Percentiles rank a stretch among this genome's conserved stretches.
Evolutionary conservation across 768 basidiomycete species (phyloP).

Genomic region (Suillus placidus): DNA sequence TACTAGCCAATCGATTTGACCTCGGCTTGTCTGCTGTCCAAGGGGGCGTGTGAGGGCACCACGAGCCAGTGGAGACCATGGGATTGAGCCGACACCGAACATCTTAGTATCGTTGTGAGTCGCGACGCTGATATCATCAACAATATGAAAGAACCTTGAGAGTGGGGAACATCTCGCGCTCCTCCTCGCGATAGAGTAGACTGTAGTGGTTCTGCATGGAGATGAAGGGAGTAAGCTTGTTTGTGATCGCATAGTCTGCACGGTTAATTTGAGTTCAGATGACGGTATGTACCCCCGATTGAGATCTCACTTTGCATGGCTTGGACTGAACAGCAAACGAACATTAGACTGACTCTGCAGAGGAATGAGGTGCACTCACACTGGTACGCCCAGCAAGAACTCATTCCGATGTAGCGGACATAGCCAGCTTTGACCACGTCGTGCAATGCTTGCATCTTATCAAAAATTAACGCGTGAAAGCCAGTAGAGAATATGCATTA

Average conservation of each 20-base stretch:
- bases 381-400: slow-evolving; percentile 45
- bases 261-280: background rate
- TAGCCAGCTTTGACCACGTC: slow-evolving; percentile 53
- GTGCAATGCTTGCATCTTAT: slow-evolving; percentile 50
- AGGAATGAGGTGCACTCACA: slow-evolving; percentile 25
- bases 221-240: slow-evolving; percentile 56
- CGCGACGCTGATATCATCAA: background rate
- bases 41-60: slow-evolving; percentile 40
- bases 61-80: slow-evolving; percentile 47
- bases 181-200: slow-evolving; percentile 63
- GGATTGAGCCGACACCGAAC: slow-evolving; percentile 48
- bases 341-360: background rate
- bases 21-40: slow-evolving; percentile 31
- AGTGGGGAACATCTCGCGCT: slow-evolving; percentile 59
- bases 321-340: slow-evolving; percentile 31
- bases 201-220: slow-evolving; percentile 67
- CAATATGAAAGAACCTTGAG: slow-evolving; percentile 31
- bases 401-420: slow-evolving; percentile 50
- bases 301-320: slow-evolving; percentile 40
- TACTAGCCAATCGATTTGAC: slow-evolving; percentile 27
- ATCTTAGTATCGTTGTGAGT: slow-evolving; percentile 25
- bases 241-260: slow-evolving; percentile 42
- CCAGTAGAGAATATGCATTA: slow-evolving; percentile 11
- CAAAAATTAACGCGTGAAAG: background rate
- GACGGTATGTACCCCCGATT: background rate